phyloP scores from a whole-genome alignment of 2,329 filamentous ascomycete genomes.

The Fusarium setosum region DNA sequence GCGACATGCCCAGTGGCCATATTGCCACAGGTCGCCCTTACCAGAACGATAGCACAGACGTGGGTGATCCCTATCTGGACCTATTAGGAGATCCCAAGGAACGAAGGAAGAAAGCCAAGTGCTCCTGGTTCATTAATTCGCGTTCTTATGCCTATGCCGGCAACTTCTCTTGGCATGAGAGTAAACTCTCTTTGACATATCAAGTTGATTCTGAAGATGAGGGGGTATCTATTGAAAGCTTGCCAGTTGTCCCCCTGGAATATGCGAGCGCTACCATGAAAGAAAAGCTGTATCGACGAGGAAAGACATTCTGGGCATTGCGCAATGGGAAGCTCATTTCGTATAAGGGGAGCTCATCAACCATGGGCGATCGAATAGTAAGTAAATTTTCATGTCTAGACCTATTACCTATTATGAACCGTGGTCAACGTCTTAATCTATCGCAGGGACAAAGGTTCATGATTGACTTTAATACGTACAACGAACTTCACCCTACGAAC shows the following conservation, averaged over 20 bases:
- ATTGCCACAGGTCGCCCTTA: neutral
- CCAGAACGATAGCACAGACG: too few relatives aligned
- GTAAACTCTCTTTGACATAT: neutral
- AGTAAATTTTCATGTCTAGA: neutral
- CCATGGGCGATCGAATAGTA: neutral
- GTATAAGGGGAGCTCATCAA: neutral
- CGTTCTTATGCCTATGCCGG: neutral
- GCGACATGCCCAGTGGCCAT: neutral
- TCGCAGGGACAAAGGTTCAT: slow-evolving; percentile 15
- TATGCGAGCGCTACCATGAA: neutral
- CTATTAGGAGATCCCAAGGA: neutral
- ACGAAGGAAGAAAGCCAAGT: accelerated
- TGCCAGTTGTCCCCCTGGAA: neutral
- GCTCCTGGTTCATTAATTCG: neutral
- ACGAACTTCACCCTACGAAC: slow-evolving; percentile 5
- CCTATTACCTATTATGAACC: neutral
- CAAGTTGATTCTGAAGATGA: neutral
- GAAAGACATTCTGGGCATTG: neutral
- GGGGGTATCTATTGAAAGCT: neutral
- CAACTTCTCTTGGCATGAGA: neutral
- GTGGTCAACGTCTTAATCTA: neutral
- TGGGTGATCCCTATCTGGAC: too few relatives aligned
- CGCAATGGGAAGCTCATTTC: neutral
- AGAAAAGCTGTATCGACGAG: neutral
- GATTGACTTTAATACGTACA: slow-evolving; percentile 11